These are phyloP conservation scores for Micractinium sp. DNA, from an alignment of 139 green algal species.

Conservation along the genomic window DNA sequence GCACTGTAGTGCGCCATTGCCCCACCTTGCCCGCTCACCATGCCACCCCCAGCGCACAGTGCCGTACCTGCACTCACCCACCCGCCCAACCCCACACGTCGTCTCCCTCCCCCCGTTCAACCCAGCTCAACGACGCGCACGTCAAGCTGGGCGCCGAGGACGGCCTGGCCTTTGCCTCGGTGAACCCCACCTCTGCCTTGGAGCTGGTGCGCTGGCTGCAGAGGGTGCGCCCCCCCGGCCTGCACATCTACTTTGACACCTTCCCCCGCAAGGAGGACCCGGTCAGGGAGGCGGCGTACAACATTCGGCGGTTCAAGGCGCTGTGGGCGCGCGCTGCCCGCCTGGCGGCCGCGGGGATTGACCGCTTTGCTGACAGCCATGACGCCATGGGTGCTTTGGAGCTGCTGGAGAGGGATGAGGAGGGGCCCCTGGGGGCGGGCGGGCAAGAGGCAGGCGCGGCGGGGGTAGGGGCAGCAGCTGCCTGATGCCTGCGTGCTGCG, in stretches of 20 bases:
- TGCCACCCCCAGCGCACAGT: too few species aligned
- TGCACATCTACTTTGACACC: conserved; percentile 71
- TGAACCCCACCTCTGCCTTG: conserved; percentile 43
- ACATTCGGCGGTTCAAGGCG: conserved; percentile 52
- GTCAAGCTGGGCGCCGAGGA: conserved; percentile 71
- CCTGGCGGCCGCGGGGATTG: conserved; percentile 40
- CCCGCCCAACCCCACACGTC: background rate
- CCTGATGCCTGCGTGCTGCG: too few species aligned
- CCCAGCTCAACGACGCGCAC: conserved; percentile 62
- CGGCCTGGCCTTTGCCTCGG: conserved; percentile 58
- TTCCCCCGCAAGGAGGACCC: conserved; percentile 64
- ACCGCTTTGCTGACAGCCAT: conserved; percentile 14
- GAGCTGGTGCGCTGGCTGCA: conserved; percentile 72
- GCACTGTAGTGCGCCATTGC: too few species aligned
- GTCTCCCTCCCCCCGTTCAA: background rate
- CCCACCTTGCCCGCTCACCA: too few species aligned
- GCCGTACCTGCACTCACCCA: background rate
- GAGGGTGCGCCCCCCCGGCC: background rate
- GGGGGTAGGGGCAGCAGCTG: background rate
- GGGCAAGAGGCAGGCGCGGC: background rate
- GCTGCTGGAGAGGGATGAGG: conserved; percentile 32
- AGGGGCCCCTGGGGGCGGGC: too few species aligned
- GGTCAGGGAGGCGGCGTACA: conserved; percentile 62
- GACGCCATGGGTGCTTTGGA: conserved; percentile 41
- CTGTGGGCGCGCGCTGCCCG: conserved; percentile 44